Conservation (phyloP, 495 filamentous ascomycete genomes). For the Aspergillus ellipticus region DNA sequence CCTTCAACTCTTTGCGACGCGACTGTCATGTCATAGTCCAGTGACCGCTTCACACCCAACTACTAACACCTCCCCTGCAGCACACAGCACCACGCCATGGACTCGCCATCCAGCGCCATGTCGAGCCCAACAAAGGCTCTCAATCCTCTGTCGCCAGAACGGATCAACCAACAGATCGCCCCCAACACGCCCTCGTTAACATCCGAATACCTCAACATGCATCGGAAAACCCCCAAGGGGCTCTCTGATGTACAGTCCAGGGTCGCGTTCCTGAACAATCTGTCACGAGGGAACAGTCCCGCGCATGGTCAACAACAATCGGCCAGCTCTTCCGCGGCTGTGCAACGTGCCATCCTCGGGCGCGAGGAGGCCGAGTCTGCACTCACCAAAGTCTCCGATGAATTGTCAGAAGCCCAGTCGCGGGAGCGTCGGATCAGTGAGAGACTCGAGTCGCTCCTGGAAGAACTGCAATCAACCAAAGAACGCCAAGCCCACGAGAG, state of each 20-base stretch:
- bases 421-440: conserved; percentile 72
- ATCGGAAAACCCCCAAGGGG: conserved; percentile 40
- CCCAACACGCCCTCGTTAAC: conserved; percentile 52
- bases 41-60: conserved; percentile 18
- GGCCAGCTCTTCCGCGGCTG: conserved; percentile 57
- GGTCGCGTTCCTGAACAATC: conserved; percentile 76
- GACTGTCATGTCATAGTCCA: conserved; percentile 20
- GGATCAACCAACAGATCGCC: conserved; percentile 66
- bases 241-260: conserved; percentile 80
- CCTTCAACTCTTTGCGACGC: conserved; percentile 6
- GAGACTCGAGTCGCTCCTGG: conserved; percentile 72
- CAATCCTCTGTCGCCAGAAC: conserved; percentile 74
- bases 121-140: conserved; percentile 53
- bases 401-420: conserved; percentile 66
- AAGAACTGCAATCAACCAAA: conserved; percentile 70
- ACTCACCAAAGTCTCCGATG: conserved; percentile 55
- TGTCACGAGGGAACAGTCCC: conserved; percentile 60
- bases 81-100: conserved; percentile 30
- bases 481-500: conserved; percentile 71
- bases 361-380: conserved; percentile 71
- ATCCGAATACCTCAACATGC: conserved; percentile 36
- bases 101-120: conserved; percentile 39
- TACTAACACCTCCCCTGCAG: no score
- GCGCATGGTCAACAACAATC: conserved; percentile 46
- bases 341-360: conserved; percentile 76